Evolutionary conservation across 169 alveolate genomes (phyloP), one percentile per base, ranked within the genome.

Genomic region (Fabrea salina): DNA sequence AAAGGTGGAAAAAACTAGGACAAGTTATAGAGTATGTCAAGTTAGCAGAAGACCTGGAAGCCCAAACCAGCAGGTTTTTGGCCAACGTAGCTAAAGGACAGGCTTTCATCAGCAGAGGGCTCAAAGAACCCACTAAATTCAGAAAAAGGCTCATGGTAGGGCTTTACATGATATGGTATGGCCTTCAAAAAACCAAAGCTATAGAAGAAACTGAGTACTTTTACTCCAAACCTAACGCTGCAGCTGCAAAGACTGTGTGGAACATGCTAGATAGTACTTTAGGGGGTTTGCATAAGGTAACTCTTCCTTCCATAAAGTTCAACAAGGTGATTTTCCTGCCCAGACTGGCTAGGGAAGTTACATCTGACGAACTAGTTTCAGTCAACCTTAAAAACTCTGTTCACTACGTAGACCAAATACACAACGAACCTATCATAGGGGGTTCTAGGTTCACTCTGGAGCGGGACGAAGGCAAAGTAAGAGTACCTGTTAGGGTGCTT

Each of bases 241-340:
- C n/a, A n/a, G 27, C 25, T 13, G 16, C 68, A 27, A n/a, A 27
- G 2, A 71, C 32, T n/a, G 68, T 50, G 22, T 71, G 32, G 22
- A 50, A 50, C 6, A 49, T 71, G 68, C 5, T 71, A 0, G 80
- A 71, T 5, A 5, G 37, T 35, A 43, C 58, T 3, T 37, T 66
- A 5, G 4, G 22, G 5, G 40, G 40, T 19, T 5, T n/a, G n/a
- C n/a, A n/a, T n/a, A n/a, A n/a, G 8, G 25, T 54, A 54, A n/a
- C 25, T n/a, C 25, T 61, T n/a, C 78, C 78, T 19, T 67, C 78
- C 39, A 67, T 67, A 11, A 8, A 37, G 19, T 43, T 44, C 59
- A 67, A 67, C 33, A 22, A 41, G 4, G 22, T 67, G 59, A 67
- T 67, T 67, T 67, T 19, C 27, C 13, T 67, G 2, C 78, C 78